Conservation (phyloP, 2,329 filamentous ascomycete genomes). For the Fusarium begoniae region DNA sequence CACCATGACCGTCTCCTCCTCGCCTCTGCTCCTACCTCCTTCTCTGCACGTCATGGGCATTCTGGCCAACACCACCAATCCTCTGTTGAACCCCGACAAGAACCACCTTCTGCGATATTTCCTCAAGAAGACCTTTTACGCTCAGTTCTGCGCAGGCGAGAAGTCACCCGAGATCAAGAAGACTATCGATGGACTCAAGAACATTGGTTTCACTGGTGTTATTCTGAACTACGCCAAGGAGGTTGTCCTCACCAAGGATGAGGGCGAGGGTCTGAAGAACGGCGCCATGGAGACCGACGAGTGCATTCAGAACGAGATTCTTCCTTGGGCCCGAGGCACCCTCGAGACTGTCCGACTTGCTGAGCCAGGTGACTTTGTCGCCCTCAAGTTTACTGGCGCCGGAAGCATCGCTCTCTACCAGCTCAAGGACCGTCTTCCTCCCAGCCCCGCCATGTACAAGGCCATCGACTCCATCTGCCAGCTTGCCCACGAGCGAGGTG, state of each 20-base stretch:
- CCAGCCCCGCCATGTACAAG: slow-evolving; percentile 69
- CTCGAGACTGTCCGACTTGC: slow-evolving; percentile 78
- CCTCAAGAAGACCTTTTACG: slow-evolving; percentile 86
- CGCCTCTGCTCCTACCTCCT: slow-evolving; percentile 72
- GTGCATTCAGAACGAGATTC: slow-evolving; percentile 67
- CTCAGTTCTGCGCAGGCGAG: slow-evolving; percentile 90
- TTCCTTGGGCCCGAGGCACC: slow-evolving; percentile 77
- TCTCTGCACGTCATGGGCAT: slow-evolving; percentile 74
- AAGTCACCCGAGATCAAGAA: slow-evolving; percentile 71
- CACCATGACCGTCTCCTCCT: slow-evolving; percentile 76
- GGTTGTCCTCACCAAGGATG: slow-evolving; percentile 72
- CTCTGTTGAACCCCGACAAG: slow-evolving; percentile 75
- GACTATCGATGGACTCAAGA: slow-evolving; percentile 73
- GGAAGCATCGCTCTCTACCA: slow-evolving; percentile 76
- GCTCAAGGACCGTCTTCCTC: slow-evolving; percentile 69
- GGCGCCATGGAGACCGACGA: slow-evolving; percentile 59
- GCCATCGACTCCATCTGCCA: slow-evolving; percentile 81
- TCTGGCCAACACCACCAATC: slow-evolving; percentile 74
- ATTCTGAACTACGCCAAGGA: slow-evolving; percentile 87
- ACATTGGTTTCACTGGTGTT: slow-evolving; percentile 82
- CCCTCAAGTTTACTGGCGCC: slow-evolving; percentile 83
- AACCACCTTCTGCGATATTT: slow-evolving; percentile 76
- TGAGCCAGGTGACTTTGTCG: slow-evolving; percentile 68
- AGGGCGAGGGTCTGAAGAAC: slow-evolving; percentile 57
- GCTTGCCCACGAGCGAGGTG: slow-evolving; percentile 72